Percentiles rank a stretch among this genome's conserved stretches.
Evolutionary conservation across 345 rosid species (phyloP).

Genomic region (Citrus inodora): DNA sequence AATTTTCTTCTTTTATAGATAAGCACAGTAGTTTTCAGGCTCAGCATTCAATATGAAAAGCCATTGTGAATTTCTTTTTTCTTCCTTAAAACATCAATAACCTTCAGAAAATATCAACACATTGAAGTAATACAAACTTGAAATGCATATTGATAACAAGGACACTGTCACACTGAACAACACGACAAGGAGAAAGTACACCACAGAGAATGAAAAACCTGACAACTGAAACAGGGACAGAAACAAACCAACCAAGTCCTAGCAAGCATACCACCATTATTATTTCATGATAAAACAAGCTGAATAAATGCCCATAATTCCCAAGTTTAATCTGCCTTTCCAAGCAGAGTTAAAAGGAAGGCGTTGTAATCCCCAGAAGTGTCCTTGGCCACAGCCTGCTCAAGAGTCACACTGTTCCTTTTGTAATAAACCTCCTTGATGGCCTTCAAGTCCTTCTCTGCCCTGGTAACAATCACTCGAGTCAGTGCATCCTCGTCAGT

Average conservation of each 20-base stretch:
- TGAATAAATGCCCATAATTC: not conserved
- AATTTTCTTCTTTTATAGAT: not conserved
- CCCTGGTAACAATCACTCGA: conserved; percentile 48
- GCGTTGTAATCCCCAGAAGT: conserved; percentile 54
- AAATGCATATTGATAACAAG: not conserved
- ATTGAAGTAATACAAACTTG: not conserved
- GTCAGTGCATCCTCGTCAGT: conserved; percentile 51
- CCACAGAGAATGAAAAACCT: not conserved
- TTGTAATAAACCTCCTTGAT: conserved; percentile 56
- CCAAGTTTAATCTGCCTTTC: conserved; percentile 29
- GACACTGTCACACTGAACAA: not conserved
- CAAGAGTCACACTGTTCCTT: conserved; percentile 53
- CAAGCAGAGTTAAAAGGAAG: conserved; percentile 54
- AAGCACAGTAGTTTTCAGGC: too few species aligned
- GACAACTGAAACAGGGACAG: not conserved
- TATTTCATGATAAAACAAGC: not conserved
- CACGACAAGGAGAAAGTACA: not conserved
- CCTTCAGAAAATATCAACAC: not conserved
- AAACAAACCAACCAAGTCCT: conserved; percentile 7
- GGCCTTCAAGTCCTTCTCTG: conserved; percentile 52
- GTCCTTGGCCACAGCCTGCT: conserved; percentile 49
- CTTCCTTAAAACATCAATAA: not conserved
- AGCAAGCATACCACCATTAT: not conserved
- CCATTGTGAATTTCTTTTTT: too few species aligned
- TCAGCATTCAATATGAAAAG: too few species aligned